These are phyloP conservation scores for Adansonia rubrostipa DNA, from an alignment of 441 rosid species.

Conservation along the genomic window DNA sequence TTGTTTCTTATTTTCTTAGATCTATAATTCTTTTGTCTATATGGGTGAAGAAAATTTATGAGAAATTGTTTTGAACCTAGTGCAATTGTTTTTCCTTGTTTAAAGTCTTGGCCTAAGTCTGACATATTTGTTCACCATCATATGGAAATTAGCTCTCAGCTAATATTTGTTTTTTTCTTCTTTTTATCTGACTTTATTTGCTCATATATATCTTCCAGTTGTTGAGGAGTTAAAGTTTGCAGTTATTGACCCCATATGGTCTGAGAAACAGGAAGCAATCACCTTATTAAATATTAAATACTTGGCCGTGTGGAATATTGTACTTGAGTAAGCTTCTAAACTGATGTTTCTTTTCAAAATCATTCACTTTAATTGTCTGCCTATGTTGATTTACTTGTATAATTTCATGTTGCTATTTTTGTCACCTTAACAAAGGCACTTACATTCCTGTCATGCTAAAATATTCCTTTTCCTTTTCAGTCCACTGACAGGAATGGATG, in stretches of 20 bases:
- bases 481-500: constrained; percentile 44
- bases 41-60: background rate
- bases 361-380: constrained; percentile 8
- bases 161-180: background rate
- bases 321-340: constrained; percentile 61
- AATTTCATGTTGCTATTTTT: background rate
- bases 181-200: constrained; percentile 35
- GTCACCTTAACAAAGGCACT: constrained; percentile 15
- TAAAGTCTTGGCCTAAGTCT: background rate
- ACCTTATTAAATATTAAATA: constrained; percentile 69
- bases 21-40: background rate
- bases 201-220: constrained; percentile 44
- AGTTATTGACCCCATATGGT: constrained; percentile 68
- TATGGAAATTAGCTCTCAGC: constrained; percentile 22
- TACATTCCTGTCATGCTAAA: constrained; percentile 9
- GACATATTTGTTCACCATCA: constrained; percentile 12
- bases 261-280: constrained; percentile 63
- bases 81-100: background rate
- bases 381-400: constrained; percentile 22
- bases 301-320: constrained; percentile 55
- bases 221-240: constrained; percentile 80
- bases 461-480: constrained; percentile 37
- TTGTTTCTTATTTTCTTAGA: constrained; percentile 3
- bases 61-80: background rate
- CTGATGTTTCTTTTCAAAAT: constrained; percentile 19